Percentiles rank a stretch among this genome's conserved stretches.
Conservation (phyloP, 805 yeast genomes). For the Saturnispora serradocipensis region DNA sequence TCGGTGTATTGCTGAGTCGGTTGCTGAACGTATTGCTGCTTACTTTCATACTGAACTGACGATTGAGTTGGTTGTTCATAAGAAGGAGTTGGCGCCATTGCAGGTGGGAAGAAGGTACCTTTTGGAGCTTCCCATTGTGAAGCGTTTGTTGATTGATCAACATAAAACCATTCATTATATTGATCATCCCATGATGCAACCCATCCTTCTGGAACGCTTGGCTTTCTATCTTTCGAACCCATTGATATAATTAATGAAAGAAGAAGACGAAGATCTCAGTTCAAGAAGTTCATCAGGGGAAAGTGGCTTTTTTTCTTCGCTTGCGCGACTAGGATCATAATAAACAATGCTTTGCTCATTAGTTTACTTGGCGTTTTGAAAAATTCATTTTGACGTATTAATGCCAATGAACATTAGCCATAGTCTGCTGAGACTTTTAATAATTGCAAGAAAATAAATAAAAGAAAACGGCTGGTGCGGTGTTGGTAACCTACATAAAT, state of each 20-base stretch:
- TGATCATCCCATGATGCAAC: constrained; percentile 62
- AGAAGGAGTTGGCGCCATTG: constrained; percentile 28
- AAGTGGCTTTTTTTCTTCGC: background rate
- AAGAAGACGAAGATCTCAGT: background rate
- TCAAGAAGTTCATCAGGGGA: background rate
- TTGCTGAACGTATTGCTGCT: background rate
- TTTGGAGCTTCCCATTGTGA: constrained; percentile 90
- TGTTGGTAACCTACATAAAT: too few relatives aligned
- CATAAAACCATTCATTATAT: constrained; percentile 66
- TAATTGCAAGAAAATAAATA: too few relatives aligned
- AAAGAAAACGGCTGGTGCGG: too few relatives aligned
- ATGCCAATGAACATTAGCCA: too few relatives aligned
- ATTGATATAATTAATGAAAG: constrained; percentile 7
- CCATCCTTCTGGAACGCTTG: constrained; percentile 41
- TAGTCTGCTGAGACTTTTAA: too few relatives aligned
- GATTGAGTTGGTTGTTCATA: background rate
- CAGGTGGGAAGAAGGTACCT: constrained; percentile 39
- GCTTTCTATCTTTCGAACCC: constrained; percentile 21
- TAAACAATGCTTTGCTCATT: background rate
- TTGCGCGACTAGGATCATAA: background rate
- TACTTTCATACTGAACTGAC: background rate
- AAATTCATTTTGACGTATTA: background rate
- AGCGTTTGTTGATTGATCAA: constrained; percentile 56
- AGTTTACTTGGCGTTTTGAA: background rate
- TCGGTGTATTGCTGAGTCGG: background rate